phyloP scores from a whole-genome alignment of 345 rosid species.

The Populus simonii region DNA sequence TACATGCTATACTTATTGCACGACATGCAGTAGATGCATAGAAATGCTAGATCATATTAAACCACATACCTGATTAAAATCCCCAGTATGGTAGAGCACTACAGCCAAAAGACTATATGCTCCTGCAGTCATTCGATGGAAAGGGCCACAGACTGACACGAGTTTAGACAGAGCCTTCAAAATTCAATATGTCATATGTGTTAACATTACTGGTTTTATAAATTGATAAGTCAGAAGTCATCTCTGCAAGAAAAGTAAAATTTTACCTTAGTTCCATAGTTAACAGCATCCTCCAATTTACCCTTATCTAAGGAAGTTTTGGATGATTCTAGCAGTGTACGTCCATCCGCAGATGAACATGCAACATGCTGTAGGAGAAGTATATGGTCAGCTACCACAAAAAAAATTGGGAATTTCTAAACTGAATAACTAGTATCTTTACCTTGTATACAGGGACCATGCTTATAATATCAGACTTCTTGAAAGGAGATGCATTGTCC shows the following conservation, averaged over 20 bases:
- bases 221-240: conserved; percentile 5
- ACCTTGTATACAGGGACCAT: conserved; percentile 36
- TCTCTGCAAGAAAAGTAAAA: background rate
- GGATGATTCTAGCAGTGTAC: conserved; percentile 31
- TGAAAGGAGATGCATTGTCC: conserved; percentile 29
- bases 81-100: conserved; percentile 37
- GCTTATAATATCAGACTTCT: conserved; percentile 31
- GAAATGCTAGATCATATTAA: conserved; percentile 8
- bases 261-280: conserved; percentile 31
- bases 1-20: background rate
- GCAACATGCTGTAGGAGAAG: conserved; percentile 34
- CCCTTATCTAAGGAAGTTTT: conserved; percentile 37
- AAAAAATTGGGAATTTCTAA: background rate
- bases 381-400: conserved; percentile 10
- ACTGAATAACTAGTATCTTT: background rate
- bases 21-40: background rate
- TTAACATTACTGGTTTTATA: conserved; percentile 3
- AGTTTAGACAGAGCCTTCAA: conserved; percentile 35
- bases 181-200: conserved; percentile 24
- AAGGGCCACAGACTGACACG: conserved; percentile 37
- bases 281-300: conserved; percentile 38
- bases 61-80: conserved; percentile 52
- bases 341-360: conserved; percentile 40
- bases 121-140: conserved; percentile 38
- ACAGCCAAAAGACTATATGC: conserved; percentile 39